Conservation (phyloP, 148 eudicot genomes). For the Silene latifolia region DNA sequence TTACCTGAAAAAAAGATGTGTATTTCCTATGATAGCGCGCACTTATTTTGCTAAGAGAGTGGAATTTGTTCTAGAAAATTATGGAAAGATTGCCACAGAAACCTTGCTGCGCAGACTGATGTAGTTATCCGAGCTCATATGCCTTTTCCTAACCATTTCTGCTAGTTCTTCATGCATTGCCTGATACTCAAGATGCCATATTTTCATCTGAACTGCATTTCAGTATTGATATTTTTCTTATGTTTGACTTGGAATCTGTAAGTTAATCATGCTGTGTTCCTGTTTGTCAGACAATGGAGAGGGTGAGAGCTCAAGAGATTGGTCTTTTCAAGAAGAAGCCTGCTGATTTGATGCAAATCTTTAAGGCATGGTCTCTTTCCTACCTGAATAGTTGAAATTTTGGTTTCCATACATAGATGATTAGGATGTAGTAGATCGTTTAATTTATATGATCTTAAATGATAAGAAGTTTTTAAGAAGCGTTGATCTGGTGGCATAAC, state of each 20-base stretch:
- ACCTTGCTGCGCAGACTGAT: neutral
- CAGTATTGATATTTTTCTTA: neutral
- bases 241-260: neutral
- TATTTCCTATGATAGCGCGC: neutral
- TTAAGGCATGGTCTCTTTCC: constrained; percentile 49
- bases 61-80: neutral
- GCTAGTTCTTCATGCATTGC: constrained; percentile 5
- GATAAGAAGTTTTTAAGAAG: neutral
- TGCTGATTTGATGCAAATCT: constrained; percentile 79
- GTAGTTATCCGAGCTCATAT: neutral
- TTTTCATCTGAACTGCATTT: neutral
- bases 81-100: too few species aligned
- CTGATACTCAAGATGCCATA: neutral
- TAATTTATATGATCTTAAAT: neutral
- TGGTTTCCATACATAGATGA: neutral
- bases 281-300: constrained; percentile 87
- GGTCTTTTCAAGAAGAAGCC: constrained; percentile 84
- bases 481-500: neutral
- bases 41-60: neutral
- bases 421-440: neutral
- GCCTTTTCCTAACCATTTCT: constrained; percentile 2
- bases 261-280: constrained; percentile 7
- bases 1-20: neutral
- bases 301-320: constrained; percentile 81
- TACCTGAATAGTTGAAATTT: neutral